Base-by-base conservation (phyloP, 1,139 yeast species). In the Candida tetrigidarum region DNA sequence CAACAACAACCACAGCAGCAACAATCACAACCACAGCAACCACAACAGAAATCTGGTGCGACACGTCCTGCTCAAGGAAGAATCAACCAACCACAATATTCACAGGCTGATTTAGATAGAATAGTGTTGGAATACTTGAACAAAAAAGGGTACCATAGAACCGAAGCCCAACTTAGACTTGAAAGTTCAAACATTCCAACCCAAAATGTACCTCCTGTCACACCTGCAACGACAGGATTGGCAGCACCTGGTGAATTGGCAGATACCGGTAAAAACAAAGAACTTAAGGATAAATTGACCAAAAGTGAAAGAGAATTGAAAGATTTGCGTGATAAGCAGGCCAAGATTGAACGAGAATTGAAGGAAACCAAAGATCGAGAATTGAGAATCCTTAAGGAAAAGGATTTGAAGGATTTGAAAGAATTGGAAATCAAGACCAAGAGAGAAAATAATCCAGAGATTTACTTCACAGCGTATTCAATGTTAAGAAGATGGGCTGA, bases 81-180 rank as follows among this genome's bases (percentile, higher is more conserved):
- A 39, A 41, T 47, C 7, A 46, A 57, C 18, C 74, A 66, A 47
- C 70, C 74, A 11, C 78, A 71, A 52, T 67, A 68, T 42, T 72
- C 79, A 2, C 92, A 86, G 43, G 90, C 92, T 1, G 97, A 92
- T 63, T 74, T 92, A 64, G 90, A 92, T 64, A 73, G 95, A 54
- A 88, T 92, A 59, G 98, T 93, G 28, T 74, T 93, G 57, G 99
- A 93, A 57, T 93, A 93, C 58, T 77, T 95, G 53, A 88, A 84
- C 63, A 92, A 93, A 60, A 91, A 92, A 62, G 99, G 99, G 3
- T 95, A 90, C 60, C 92, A 90, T 53, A 81, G 86, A 54, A 92
- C 98, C 0, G 99, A 95, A 63, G 91, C 97, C 4, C 89, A 91
- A 85, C 77, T 93, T 49, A 79, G 99, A 52, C 81, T 91, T 51